phyloP scores from a whole-genome alignment of 2,329 filamentous ascomycete species.

The Geosmithia flava region DNA sequence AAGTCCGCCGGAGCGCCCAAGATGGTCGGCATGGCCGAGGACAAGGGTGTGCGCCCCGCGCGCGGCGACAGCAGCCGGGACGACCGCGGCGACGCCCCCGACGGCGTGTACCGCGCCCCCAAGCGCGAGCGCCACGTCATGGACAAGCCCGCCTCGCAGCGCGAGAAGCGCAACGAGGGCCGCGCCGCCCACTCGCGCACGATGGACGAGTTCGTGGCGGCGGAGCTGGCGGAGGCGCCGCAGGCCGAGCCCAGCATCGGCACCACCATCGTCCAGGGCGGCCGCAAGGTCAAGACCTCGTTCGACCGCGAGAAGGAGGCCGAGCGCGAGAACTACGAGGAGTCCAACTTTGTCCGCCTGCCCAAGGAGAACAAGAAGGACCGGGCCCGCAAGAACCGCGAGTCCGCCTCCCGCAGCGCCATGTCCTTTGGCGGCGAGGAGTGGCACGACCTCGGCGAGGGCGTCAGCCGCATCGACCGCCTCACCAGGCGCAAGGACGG shows the following conservation, averaged over 20 bases:
- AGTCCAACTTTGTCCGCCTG: constrained; percentile 79
- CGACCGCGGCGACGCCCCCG: constrained; percentile 14
- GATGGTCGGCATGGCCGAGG: constrained; percentile 17
- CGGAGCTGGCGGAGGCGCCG: constrained; percentile 73
- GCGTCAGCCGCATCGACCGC: constrained; percentile 74
- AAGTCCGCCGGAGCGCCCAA: constrained; percentile 16
- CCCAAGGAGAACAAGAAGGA: constrained; percentile 86
- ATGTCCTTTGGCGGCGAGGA: constrained; percentile 83
- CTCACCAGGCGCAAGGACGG: constrained; percentile 61
- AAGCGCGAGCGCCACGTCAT: constrained; percentile 79
- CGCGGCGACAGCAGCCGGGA: constrained; percentile 13
- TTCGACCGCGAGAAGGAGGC: constrained; percentile 65
- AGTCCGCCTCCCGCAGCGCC: constrained; percentile 35
- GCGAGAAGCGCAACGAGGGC: constrained; percentile 42
- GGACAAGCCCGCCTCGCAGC: constrained; percentile 53
- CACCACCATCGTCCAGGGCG: constrained; percentile 70
- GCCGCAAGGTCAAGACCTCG: constrained; percentile 66
- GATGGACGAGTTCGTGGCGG: constrained; percentile 82
- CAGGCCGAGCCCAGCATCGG: constrained; percentile 83
- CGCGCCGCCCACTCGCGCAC: constrained; percentile 64
- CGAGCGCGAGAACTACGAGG: constrained; percentile 78
- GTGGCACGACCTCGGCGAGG: constrained; percentile 75
- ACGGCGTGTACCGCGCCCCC: constrained; percentile 79
- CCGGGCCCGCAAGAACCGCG: constrained; percentile 47
- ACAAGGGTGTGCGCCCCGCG: constrained; percentile 12